A percentile compares a stretch with the other conserved stretches of the same genome.
Conservation (phyloP, 331 rosid species). For the Quercus lobata region DNA sequence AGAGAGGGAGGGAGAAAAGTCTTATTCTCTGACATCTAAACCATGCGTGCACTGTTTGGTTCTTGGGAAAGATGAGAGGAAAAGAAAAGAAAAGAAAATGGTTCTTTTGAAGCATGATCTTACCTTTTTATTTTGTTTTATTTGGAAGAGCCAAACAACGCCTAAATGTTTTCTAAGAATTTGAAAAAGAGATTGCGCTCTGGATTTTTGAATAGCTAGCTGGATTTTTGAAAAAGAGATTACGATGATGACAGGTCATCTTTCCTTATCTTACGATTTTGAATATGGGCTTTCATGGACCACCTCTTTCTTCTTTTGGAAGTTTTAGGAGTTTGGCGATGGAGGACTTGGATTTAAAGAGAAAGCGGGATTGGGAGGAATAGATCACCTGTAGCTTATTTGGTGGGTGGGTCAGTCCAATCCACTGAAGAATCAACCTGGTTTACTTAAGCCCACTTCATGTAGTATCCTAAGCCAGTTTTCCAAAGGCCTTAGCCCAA, state of each 20-base stretch:
- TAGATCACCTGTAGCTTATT: no score
- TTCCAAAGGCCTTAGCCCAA: no score
- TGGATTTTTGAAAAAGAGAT: not conserved
- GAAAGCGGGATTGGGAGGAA: not conserved
- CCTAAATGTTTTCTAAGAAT: slow-evolving; percentile 1
- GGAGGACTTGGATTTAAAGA: no score
- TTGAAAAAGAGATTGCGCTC: slow-evolving; percentile 29
- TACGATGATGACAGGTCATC: slow-evolving; percentile 28
- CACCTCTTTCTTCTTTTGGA: slow-evolving; percentile 14
- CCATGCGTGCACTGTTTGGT: slow-evolving; percentile 1
- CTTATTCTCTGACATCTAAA: not conserved
- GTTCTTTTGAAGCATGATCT: not conserved
- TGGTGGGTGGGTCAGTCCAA: no score
- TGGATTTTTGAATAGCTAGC: slow-evolving; percentile 32
- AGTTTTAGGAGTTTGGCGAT: not conserved
- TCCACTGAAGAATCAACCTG: no score
- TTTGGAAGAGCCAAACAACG: slow-evolving; percentile 14
- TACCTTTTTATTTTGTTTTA: slow-evolving; percentile 3
- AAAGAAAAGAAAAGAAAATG: not conserved
- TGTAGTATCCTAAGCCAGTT: no score
- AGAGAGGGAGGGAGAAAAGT: not conserved
- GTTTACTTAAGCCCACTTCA: no score
- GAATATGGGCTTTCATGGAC: slow-evolving; percentile 40
- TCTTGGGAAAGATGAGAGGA: not conserved
- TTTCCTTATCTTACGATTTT: slow-evolving; percentile 28